phyloP scores from a whole-genome alignment of 2,329 filamentous ascomycete species.

The Colletotrichum chrysophilum region DNA sequence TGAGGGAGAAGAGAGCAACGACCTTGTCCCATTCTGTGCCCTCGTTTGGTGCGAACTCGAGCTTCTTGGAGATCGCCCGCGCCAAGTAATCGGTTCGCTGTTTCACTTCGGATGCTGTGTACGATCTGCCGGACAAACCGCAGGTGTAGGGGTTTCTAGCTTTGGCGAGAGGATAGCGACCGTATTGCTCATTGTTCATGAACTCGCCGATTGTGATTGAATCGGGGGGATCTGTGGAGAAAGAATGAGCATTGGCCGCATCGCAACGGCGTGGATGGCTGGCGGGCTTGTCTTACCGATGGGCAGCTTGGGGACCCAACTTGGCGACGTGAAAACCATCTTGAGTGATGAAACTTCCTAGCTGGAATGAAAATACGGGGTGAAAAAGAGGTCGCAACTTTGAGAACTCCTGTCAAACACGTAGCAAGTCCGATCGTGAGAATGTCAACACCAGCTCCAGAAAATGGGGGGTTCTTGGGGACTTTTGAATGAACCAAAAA shows the following conservation, averaged over 20 bases:
- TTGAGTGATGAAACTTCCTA: not conserved
- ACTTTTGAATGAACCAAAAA: slow-evolving; percentile 11
- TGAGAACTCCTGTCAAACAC: not conserved
- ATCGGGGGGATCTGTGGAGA: slow-evolving; percentile 65
- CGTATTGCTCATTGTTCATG: slow-evolving; percentile 75
- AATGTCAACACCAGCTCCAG: not conserved
- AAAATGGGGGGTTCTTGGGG: not conserved
- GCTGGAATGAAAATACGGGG: not conserved
- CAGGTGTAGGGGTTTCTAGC: slow-evolving; percentile 78
- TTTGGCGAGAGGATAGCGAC: slow-evolving; percentile 65
- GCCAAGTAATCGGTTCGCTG: slow-evolving; percentile 71
- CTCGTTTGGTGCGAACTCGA: slow-evolving; percentile 72
- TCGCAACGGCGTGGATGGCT: not conserved
- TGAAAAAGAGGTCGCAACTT: not conserved
- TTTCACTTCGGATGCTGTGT: slow-evolving; percentile 66
- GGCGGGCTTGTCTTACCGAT: slow-evolving; percentile 43
- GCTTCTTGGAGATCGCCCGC: slow-evolving; percentile 70
- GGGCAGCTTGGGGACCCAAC: slow-evolving; percentile 67
- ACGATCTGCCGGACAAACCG: slow-evolving; percentile 73
- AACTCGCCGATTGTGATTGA: slow-evolving; percentile 78
- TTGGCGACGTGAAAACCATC: slow-evolving; percentile 65
- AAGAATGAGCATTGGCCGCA: not conserved
- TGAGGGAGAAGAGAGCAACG: slow-evolving; percentile 77
- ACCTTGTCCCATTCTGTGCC: slow-evolving; percentile 85
- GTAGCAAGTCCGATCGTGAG: not conserved